Percentiles rank a stretch among this genome's conserved stretches.
Evolutionary conservation across 768 basidiomycete genomes (phyloP).

Genomic region (Hydnomerulius pinastri): DNA sequence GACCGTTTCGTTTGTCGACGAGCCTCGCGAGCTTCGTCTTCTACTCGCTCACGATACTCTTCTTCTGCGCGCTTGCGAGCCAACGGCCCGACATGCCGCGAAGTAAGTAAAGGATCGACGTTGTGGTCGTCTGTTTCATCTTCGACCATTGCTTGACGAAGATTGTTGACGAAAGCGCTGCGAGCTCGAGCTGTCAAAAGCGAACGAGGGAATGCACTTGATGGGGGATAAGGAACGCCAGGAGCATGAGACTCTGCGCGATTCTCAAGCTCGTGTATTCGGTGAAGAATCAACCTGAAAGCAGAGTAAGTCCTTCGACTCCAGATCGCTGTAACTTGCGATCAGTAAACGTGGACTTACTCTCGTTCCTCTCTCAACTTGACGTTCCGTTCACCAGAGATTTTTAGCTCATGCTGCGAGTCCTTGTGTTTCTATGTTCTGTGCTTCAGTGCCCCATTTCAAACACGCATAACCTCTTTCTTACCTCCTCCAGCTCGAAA

Average conservation of each 20-base stretch:
- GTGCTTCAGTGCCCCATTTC: background rate
- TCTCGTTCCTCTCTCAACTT: conserved; percentile 63
- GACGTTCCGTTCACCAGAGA: conserved; percentile 64
- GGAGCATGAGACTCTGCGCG: conserved; percentile 36
- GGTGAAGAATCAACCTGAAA: conserved; percentile 53
- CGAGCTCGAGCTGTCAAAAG: conserved; percentile 45
- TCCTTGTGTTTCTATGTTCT: conserved; percentile 60
- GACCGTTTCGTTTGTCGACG: conserved; percentile 37
- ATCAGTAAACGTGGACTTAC: conserved; percentile 40
- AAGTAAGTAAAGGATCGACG: conserved; percentile 45
- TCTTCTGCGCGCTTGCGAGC: conserved; percentile 47
- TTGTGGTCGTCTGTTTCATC: conserved; percentile 44
- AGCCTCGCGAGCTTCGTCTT: conserved; percentile 48
- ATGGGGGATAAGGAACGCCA: conserved; percentile 38
- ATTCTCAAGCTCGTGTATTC: conserved; percentile 61
- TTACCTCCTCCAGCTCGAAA: conserved; percentile 70
- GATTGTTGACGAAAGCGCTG: conserved; percentile 46
- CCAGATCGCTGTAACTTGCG: background rate
- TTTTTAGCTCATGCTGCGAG: conserved; percentile 53
- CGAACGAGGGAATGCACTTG: conserved; percentile 51
- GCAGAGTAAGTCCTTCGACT: conserved; percentile 9
- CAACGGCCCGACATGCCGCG: conserved; percentile 48
- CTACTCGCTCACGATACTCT: conserved; percentile 41
- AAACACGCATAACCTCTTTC: conserved; percentile 23
- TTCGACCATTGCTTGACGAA: conserved; percentile 51